These are phyloP conservation scores for Cladosporium sp. DNA, from an alignment of 2,329 filamentous ascomycete species.

Conservation along the genomic window DNA sequence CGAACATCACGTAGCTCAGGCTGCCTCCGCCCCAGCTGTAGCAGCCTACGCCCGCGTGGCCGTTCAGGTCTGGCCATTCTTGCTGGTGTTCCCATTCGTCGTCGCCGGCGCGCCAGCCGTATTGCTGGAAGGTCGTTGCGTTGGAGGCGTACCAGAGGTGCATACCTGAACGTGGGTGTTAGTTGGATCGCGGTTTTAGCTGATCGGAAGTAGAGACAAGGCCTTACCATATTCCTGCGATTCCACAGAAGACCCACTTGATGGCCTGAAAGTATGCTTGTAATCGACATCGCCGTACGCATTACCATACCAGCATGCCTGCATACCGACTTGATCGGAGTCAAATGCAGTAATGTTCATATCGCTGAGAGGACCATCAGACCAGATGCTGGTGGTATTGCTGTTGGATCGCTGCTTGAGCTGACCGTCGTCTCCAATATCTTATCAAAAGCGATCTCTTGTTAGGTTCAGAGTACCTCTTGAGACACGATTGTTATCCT, in stretches of 20 bases:
- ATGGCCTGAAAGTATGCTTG: conserved; percentile 31
- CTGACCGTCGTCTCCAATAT: conserved; percentile 37
- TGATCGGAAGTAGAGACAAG: no score
- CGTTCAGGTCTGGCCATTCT: conserved; percentile 37
- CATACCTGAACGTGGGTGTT: conserved; percentile 32
- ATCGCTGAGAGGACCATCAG: conserved; percentile 32
- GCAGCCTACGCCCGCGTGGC: conserved; percentile 42
- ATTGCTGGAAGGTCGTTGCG: conserved; percentile 37
- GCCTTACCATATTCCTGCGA: neutral
- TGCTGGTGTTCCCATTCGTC: conserved; percentile 35
- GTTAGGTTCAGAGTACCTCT: no score
- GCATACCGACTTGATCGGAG: conserved; percentile 33
- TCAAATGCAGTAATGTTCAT: conserved; percentile 29
- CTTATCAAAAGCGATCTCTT: no score
- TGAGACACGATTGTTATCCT: no score
- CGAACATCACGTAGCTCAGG: conserved; percentile 42
- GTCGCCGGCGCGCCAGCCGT: conserved; percentile 38
- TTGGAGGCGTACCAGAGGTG: conserved; percentile 43
- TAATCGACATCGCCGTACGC: conserved; percentile 37
- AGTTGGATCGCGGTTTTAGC: no score
- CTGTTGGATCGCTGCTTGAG: conserved; percentile 37
- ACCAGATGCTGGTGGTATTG: conserved; percentile 38
- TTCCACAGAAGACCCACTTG: conserved; percentile 12
- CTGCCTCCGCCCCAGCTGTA: conserved; percentile 40
- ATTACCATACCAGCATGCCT: conserved; percentile 37